Percentiles rank a stretch among this genome's conserved stretches.
These are phyloP conservation scores for Neonectria punicea DNA, from an alignment of 2,329 filamentous ascomycete species.

Conservation along the genomic window DNA sequence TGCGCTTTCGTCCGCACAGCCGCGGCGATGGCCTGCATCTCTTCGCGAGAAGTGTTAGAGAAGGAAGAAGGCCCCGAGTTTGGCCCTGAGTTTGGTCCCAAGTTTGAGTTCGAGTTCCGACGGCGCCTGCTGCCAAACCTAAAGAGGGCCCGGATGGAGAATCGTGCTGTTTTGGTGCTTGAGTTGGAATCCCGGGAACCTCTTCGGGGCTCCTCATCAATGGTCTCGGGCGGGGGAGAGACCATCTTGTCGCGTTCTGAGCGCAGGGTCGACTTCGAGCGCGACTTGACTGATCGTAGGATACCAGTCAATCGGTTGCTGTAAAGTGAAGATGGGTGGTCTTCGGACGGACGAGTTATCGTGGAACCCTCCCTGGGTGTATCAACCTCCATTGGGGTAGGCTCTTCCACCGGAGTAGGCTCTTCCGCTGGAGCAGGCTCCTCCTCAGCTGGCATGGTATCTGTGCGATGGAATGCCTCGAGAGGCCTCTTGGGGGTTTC, in stretches of 20 bases:
- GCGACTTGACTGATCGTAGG: slow-evolving; percentile 58
- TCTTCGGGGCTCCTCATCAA: slow-evolving; percentile 63
- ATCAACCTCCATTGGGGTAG: slow-evolving; percentile 37
- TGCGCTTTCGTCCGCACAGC: slow-evolving; percentile 43
- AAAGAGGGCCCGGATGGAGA: slow-evolving; percentile 80
- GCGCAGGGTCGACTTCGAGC: slow-evolving; percentile 60
- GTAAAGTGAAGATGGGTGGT: slow-evolving; percentile 38
- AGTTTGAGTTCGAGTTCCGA: slow-evolving; percentile 53
- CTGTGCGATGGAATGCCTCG: slow-evolving; percentile 46
- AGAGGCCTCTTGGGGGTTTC: slow-evolving; percentile 38
- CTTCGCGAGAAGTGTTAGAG: slow-evolving; percentile 90
- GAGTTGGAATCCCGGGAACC: slow-evolving; percentile 68
- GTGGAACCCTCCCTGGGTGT: slow-evolving; percentile 36
- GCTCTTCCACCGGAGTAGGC: slow-evolving; percentile 31
- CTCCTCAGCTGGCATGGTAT: slow-evolving; percentile 37
- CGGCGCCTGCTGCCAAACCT: slow-evolving; percentile 69
- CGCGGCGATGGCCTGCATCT: slow-evolving; percentile 66
- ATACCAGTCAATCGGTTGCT: slow-evolving; percentile 50
- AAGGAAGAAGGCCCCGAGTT: slow-evolving; percentile 76
- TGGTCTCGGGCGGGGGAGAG: slow-evolving; percentile 50
- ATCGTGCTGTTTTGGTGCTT: slow-evolving; percentile 55
- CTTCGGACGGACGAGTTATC: slow-evolving; percentile 35
- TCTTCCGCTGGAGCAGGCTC: slow-evolving; percentile 31
- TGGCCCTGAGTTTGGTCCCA: slow-evolving; percentile 29
- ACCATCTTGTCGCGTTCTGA: slow-evolving; percentile 53